phyloP scores from a whole-genome alignment of 495 filamentous ascomycete genomes.

The Acidiella bohemica region DNA sequence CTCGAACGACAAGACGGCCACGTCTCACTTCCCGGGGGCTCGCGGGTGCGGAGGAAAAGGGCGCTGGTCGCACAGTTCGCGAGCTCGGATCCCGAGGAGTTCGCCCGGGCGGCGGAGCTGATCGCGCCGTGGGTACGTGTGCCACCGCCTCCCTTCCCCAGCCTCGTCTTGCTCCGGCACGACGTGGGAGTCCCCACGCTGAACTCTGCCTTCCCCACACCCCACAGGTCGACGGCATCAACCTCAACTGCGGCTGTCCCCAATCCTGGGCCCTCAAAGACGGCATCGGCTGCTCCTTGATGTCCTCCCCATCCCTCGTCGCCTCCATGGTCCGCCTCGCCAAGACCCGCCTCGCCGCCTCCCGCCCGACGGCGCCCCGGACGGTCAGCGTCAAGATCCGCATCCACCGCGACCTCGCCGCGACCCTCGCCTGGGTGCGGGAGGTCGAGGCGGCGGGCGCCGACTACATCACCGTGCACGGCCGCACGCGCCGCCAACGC shows the following conservation, averaged over 20 bases:
- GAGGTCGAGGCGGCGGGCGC: constrained; percentile 23
- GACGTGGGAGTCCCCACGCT: no score
- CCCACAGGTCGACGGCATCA: constrained; percentile 49
- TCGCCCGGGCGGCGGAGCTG: constrained; percentile 46
- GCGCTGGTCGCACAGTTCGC: constrained; percentile 52
- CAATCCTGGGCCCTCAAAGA: constrained; percentile 55
- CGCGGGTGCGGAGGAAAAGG: no score
- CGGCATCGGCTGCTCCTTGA: constrained; percentile 47
- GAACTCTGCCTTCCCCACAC: no score
- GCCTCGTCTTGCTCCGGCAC: no score
- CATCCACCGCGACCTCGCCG: constrained; percentile 44
- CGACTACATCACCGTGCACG: constrained; percentile 54
- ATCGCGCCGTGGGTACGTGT: constrained; percentile 44
- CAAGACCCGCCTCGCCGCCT: constrained; percentile 28
- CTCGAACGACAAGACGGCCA: constrained; percentile 14
- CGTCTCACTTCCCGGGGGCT: no score
- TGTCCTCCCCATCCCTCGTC: constrained; percentile 46
- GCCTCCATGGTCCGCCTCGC: constrained; percentile 43
- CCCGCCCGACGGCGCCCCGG: constrained; percentile 21
- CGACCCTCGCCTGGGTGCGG: constrained; percentile 24
- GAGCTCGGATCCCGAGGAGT: constrained; percentile 40
- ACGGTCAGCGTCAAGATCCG: constrained; percentile 53
- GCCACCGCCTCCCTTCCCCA: no score
- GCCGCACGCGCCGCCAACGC: constrained; percentile 41
- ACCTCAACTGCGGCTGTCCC: constrained; percentile 58